Base-by-base conservation (phyloP, 371 early-diverging fungal species). In the Apophysomyces trapeziformis region DNA sequence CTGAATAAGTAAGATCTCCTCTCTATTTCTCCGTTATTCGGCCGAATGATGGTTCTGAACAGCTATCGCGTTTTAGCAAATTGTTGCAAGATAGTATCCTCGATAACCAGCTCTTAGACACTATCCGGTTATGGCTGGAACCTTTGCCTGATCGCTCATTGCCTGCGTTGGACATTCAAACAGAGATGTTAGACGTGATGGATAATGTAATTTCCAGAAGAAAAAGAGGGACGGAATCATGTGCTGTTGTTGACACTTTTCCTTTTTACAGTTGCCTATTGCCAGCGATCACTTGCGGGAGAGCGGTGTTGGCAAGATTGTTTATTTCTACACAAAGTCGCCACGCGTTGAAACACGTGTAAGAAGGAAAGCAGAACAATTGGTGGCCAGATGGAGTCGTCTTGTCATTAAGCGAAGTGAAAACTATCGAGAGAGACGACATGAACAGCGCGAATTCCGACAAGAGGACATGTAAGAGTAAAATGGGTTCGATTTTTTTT, bases 91-190 rank as follows among this genome's bases (percentile, higher is more conserved):
- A 90, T 60, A 79, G 81, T 16, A 87, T 95, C 64, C 65, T 99
- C 62, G 97, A 99, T 58, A 92, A 92, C 68, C 90, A 92, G 59
- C 88, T 99, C 16, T 79, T 99, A 62, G 91, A 91, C 38, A 87
- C 90, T 14, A 91, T 99, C 67, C 90, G 90, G 62, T 71, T 90
- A 26, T 99, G 99, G 99, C 85, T 99, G 32, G 99, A 99, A 73
- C 99, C 99, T 35, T 81, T 98, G 36, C 91, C 95, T 39, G 99
- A 99, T 78, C 92, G 93, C 11, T 92, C 97, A 4, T 78, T 99
- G 69, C 99, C 99, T 7, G 92, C 88, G 72, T 83, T 96, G 64
- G 95, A 96, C 68, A 92, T 99, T 63, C 98, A 96, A 73, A 87
- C 80, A 65, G 87, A 87, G 37, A 83, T 99, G 85, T 74, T 99